Evolutionary conservation across 192 early-diverging fungal genomes (phyloP), one percentile per base, ranked within the genome.

Genomic region (Phycomyces blakesleeanus): DNA sequence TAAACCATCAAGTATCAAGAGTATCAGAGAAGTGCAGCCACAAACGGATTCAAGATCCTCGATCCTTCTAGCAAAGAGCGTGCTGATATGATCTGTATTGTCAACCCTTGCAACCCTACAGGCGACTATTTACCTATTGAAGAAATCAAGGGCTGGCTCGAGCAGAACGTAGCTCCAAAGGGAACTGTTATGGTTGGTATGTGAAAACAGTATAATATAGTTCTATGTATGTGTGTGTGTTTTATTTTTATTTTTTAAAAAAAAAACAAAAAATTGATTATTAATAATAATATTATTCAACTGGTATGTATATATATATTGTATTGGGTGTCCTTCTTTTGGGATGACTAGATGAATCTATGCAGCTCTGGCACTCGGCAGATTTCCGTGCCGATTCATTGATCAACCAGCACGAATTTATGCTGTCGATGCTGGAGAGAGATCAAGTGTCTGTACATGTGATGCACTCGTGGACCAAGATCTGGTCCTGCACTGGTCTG

Each of bases 381-480:
- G 67, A 86, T 50, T 94, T 90, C 80, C 89, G 88, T 40, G 54
- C 81, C 51, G 91, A 94, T 70, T 93, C 91, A n/a, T 78, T 94
- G 66, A 85, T 80, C 52, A 85, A 83, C 57, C 85, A 93, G 78
- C 77, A 83, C 59, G 78, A 83, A 26, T 94, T 85, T 68, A 55
- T 87, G 51, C 74, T 72, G 47, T 63, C 78, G 34, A 63, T 92
- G 56, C 89, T 82, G 72, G 62, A 71, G 58, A 77, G 76, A 26
- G 81, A 81, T 27, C 82, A 85, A 3, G 85, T 94, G 24, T 88
- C 91, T 5, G 82, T 94, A 53, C 92, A 88, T 73, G 76, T 94
- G 18, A 92, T 95, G 76, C 93, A 95, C 75, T 93, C 92, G 22
- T 95, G 93, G 93, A 95, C 93, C 44, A 95, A 95, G 72, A 81